Evolutionary conservation across 192 early-diverging fungal species (phyloP), one percentile per base, ranked within the genome.

Genomic region (Coemansia biformis): DNA sequence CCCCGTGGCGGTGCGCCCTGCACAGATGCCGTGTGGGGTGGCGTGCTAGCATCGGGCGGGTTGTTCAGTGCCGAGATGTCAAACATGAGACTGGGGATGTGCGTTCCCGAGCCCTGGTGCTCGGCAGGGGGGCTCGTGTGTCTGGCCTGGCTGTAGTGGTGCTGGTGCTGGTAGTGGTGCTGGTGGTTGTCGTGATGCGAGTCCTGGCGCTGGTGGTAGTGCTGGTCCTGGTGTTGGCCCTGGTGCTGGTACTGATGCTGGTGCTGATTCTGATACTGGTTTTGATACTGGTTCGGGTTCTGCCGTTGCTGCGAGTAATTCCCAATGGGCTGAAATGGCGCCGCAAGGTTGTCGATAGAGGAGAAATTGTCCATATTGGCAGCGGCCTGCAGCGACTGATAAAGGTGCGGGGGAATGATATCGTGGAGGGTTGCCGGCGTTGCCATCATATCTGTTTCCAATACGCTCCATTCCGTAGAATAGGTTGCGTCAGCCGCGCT

Each of bases 341-440:
- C 31, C 34, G 57, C 43, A 21, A 71, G 23, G 41, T 56, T 64
- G 36, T 63, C 52, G 29, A 71, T 38, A 41, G 59, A 50, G 18
- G 68, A 23, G 19, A 72, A 60, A 49, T 60, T 65, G 34, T 65
- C 57, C 61, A 72, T 72, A 42, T 51, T 55, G 31, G 68, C 32
- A 29, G 59, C 46, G 50, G 53, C 33, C 35, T 56, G 43, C 30
- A 64, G 36, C 28, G 56, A 37, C 24, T 52, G 56, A 30, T 52
- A 57, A 39, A 60, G 41, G 37, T 39, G 52, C 31, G 57, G 46
- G 32, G 61, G 50, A 42, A 52, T n/a, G 43, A 65, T 57, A 55
- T 59, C 43, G 26, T 51, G 48, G 38, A 37, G 30, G n/a, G 35
- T 22, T 23, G 51, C 33, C 19, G 48, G 56, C 36, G 34, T 30